A percentile compares a stretch with the other conserved stretches of the same genome.
Evolutionary conservation across 768 basidiomycete genomes (phyloP).

Genomic region (Hericium erinaceus): DNA sequence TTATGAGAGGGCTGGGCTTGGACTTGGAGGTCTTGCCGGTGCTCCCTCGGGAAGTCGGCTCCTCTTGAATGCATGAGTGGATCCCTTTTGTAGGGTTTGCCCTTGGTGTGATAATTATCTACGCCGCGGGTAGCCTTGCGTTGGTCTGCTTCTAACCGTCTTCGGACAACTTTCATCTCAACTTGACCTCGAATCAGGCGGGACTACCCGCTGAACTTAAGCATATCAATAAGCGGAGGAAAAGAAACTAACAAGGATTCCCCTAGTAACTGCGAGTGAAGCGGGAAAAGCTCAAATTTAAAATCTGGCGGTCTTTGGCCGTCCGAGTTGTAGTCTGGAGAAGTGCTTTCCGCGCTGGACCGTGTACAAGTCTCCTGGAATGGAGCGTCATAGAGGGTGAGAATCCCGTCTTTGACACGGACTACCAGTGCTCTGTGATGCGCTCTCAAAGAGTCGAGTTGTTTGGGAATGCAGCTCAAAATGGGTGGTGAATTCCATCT

Average conservation of each 20-base stretch:
- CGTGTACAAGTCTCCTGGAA: constrained; percentile 76
- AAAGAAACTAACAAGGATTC: constrained; percentile 89
- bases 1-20: constrained; percentile 38
- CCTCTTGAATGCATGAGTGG: constrained; percentile 16
- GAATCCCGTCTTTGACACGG: constrained; percentile 57
- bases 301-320: constrained; percentile 5
- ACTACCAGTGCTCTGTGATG: constrained; percentile 53
- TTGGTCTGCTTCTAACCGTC: constrained; percentile 18
- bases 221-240: constrained; percentile 87
- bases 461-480: constrained; percentile 83
- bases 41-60: constrained; percentile 41
- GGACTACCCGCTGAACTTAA: constrained; percentile 83
- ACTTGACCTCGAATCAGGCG: constrained; percentile 70
- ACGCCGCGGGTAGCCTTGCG: constrained; percentile 28
- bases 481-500: constrained; percentile 79
- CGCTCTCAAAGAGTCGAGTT: constrained; percentile 74
- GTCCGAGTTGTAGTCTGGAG: constrained; percentile 32
- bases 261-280: constrained; percentile 85
- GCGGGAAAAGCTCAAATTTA: constrained; percentile 38
- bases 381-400: constrained; percentile 73
- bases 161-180: constrained; percentile 16
- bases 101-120: constrained; percentile 45
- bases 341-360: constrained; percentile 63
- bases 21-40: constrained; percentile 33
- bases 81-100: constrained; percentile 13